Percentiles rank a stretch among this genome's conserved stretches.
Conservation (phyloP, 116 monocot species). For the Papilionanthe hybrid region DNA sequence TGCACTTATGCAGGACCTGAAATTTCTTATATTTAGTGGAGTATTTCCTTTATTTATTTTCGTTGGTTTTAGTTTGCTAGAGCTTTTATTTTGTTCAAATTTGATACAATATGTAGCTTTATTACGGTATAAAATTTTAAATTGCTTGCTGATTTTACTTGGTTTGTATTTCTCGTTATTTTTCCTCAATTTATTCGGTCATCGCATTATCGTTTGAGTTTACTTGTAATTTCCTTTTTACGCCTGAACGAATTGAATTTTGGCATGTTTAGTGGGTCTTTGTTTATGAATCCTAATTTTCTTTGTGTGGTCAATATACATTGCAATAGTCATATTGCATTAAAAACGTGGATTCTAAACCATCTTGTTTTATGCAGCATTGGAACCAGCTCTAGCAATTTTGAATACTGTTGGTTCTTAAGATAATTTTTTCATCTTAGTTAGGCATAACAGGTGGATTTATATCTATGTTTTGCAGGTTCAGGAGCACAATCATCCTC, state of each 20-base stretch:
- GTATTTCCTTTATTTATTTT: no score
- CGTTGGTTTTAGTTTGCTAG: no score
- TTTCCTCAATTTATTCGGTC: neutral
- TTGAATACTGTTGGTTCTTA: neutral
- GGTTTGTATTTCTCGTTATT: neutral
- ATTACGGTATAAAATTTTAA: neutral
- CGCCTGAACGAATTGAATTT: no score
- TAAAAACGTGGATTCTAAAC: neutral
- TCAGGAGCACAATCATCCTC: constrained; percentile 94
- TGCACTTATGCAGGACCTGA: neutral
- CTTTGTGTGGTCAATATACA: no score
- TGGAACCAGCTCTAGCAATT: neutral
- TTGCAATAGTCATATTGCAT: no score
- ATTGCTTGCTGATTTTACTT: neutral
- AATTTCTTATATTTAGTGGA: neutral
- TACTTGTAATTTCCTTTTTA: no score
- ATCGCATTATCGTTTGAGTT: neutral
- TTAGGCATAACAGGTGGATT: neutral
- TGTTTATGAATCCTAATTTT: no score
- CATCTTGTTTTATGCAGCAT: neutral
- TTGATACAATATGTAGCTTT: no score
- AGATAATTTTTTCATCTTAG: neutral
- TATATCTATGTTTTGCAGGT: constrained; percentile 36
- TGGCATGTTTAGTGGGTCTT: no score
- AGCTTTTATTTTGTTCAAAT: no score